Evolutionary conservation across 1,284 basidiomycete genomes (phyloP).

Genomic region (Grifola frondosa): DNA sequence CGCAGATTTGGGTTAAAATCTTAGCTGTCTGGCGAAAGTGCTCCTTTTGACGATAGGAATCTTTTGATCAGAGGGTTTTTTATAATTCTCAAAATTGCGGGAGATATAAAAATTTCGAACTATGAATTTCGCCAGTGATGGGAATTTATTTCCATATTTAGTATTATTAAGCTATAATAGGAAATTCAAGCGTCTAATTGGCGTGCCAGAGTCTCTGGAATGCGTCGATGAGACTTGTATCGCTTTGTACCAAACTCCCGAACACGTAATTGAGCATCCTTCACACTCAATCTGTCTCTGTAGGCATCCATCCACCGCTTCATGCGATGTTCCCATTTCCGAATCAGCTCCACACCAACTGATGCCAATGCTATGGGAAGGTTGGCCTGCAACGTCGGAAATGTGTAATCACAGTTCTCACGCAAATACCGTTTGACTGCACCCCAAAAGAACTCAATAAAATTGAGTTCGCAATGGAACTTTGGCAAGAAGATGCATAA

Average conservation of each 20-base stretch:
- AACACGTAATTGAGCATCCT: slow-evolving; percentile 26
- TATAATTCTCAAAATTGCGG: slow-evolving; percentile 5
- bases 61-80: background rate
- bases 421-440: slow-evolving; percentile 27
- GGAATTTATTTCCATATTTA: slow-evolving; percentile 2
- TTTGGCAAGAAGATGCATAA: slow-evolving; percentile 27
- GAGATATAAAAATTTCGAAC: background rate
- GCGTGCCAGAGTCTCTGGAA: slow-evolving; percentile 20
- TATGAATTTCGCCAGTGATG: slow-evolving; percentile 2
- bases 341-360: slow-evolving; percentile 23
- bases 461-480: slow-evolving; percentile 29
- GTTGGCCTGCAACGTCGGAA: slow-evolving; percentile 22
- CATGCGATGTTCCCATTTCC: slow-evolving; percentile 28
- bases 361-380: slow-evolving; percentile 21
- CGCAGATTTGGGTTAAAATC: background rate
- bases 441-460: slow-evolving; percentile 37
- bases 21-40: no score
- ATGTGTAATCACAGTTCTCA: slow-evolving; percentile 27
- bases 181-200: slow-evolving; percentile 11
- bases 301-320: slow-evolving; percentile 28
- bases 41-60: slow-evolving; percentile 2
- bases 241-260: slow-evolving; percentile 21
- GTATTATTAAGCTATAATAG: background rate
- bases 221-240: slow-evolving; percentile 27
- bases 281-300: slow-evolving; percentile 17